phyloP scores from a whole-genome alignment of 179 eudicot genomes.

The Nepenthes alata region DNA sequence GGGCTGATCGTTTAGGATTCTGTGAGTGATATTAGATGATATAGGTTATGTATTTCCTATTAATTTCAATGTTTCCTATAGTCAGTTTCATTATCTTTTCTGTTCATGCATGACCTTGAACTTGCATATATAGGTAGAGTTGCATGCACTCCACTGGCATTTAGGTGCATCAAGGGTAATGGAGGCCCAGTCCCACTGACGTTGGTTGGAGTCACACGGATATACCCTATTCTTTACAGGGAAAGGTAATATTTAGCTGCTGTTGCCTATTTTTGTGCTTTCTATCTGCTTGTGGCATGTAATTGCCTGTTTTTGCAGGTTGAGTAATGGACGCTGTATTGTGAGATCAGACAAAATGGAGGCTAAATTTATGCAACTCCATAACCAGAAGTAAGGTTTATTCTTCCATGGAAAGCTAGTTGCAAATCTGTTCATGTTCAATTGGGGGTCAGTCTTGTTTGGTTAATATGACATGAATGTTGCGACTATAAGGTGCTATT shows the following conservation, averaged over 20 bases:
- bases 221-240: slow-evolving; percentile 80
- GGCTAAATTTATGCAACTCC: slow-evolving; percentile 34
- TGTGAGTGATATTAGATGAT: slow-evolving; percentile 36
- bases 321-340: slow-evolving; percentile 42
- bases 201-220: slow-evolving; percentile 62
- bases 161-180: slow-evolving; percentile 64
- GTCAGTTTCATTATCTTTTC: not conserved
- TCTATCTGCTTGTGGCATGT: not conserved
- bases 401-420: not conserved
- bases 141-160: slow-evolving; percentile 59
- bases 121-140: slow-evolving; percentile 44
- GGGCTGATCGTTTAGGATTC: slow-evolving; percentile 91
- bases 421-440: no score
- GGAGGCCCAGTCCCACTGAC: slow-evolving; percentile 88
- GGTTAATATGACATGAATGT: no score
- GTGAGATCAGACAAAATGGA: slow-evolving; percentile 88
- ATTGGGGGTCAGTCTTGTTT: no score
- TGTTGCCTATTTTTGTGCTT: not conserved
- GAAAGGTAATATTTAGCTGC: slow-evolving; percentile 48
- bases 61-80: not conserved
- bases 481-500: no score
- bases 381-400: slow-evolving; percentile 51
- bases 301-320: slow-evolving; percentile 25
- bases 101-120: slow-evolving; percentile 6
- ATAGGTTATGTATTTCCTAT: not conserved